Evolutionary conservation across 2,329 filamentous ascomycete genomes (phyloP).

Genomic region (Colletotrichum simmondsii): DNA sequence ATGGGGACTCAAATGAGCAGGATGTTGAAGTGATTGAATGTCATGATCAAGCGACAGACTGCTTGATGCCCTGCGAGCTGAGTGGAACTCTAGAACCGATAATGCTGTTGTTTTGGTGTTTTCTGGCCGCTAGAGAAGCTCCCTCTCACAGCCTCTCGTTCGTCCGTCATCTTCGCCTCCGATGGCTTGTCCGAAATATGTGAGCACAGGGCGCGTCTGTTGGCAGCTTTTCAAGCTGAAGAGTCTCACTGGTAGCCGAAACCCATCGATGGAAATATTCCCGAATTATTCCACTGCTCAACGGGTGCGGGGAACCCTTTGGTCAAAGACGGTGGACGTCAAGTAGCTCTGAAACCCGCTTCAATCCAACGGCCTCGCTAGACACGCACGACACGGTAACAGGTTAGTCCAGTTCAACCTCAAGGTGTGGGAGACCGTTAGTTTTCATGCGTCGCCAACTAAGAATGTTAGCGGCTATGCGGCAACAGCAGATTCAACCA

Average conservation of each 20-base stretch:
- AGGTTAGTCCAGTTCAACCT: background rate
- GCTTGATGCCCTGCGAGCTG: too few relatives aligned
- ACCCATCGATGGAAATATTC: background rate
- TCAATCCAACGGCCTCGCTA: background rate
- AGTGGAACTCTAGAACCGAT: too few relatives aligned
- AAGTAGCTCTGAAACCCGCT: background rate
- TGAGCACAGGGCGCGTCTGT: background rate
- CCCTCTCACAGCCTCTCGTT: background rate
- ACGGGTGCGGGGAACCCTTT: background rate
- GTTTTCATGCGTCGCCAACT: background rate
- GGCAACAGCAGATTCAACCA: background rate
- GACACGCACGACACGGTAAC: background rate
- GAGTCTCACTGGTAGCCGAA: background rate
- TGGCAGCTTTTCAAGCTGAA: background rate
- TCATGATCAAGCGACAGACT: too few relatives aligned
- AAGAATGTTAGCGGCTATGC: background rate
- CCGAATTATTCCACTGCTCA: background rate
- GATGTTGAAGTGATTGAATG: too few relatives aligned
- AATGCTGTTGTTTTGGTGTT: too few relatives aligned
- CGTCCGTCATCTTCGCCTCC: background rate
- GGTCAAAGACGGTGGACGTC: background rate
- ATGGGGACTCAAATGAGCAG: too few relatives aligned
- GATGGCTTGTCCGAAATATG: background rate
- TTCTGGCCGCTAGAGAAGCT: background rate
- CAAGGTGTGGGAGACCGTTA: background rate